phyloP scores from a whole-genome alignment of 2,329 filamentous ascomycete genomes.

The Trichoderma koningii region DNA sequence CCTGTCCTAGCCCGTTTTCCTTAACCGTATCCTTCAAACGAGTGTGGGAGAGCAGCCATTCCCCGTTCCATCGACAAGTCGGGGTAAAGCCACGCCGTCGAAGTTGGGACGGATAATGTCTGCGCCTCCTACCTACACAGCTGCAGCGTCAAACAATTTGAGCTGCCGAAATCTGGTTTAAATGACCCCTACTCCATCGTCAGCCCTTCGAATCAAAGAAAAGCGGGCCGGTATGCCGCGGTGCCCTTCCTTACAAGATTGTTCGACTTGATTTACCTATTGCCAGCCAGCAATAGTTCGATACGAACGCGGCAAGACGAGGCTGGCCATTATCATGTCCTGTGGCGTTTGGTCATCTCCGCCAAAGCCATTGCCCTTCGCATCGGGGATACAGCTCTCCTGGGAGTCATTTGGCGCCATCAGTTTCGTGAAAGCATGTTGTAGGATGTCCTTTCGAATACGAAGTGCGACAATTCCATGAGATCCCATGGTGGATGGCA shows the following conservation, averaged over 20 bases:
- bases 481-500: conserved; percentile 37
- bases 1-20: conserved; percentile 10
- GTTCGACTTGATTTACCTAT: conserved; percentile 4
- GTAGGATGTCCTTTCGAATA: conserved; percentile 48
- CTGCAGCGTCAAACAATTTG: conserved; percentile 16
- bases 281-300: conserved; percentile 29
- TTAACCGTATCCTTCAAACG: conserved; percentile 10
- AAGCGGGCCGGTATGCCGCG: conserved; percentile 11
- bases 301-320: conserved; percentile 34
- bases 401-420: conserved; percentile 43
- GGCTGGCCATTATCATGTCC: conserved; percentile 35
- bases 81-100: neutral
- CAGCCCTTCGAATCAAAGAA: conserved; percentile 22
- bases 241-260: conserved; percentile 2
- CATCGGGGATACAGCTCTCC: conserved; percentile 44
- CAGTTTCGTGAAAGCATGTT: conserved; percentile 53
- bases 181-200: conserved; percentile 16
- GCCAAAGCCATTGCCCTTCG: conserved; percentile 33
- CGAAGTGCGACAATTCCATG: conserved; percentile 50
- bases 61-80: neutral
- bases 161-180: conserved; percentile 11
- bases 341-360: conserved; percentile 33
- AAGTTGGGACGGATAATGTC: neutral
- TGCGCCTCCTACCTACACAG: conserved; percentile 13
- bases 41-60: conserved; percentile 6